Percentiles rank a stretch among this genome's conserved stretches.
These are phyloP conservation scores for Beauveria australis DNA, from an alignment of 2,329 filamentous ascomycete species.

Conservation along the genomic window DNA sequence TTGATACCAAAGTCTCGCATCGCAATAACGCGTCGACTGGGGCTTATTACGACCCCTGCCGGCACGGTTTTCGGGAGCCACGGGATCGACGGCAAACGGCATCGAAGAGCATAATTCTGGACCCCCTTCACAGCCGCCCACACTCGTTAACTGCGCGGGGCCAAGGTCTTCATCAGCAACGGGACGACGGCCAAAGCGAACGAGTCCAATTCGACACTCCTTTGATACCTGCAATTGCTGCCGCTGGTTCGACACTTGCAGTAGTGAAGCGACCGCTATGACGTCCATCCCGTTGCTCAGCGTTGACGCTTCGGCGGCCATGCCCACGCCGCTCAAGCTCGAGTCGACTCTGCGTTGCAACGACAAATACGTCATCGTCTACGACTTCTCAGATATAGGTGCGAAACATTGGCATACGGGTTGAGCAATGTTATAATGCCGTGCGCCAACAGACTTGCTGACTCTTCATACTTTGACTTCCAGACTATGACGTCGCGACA, in stretches of 20 bases:
- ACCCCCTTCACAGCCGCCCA: neutral
- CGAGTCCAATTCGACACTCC: neutral
- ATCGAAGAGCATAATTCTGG: neutral
- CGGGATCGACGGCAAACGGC: slow-evolving; percentile 2
- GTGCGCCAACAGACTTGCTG: neutral
- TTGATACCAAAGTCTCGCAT: neutral
- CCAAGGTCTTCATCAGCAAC: neutral
- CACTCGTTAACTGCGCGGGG: neutral
- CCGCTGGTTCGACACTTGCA: neutral
- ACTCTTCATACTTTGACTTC: neutral
- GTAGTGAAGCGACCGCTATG: neutral
- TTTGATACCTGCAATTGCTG: neutral
- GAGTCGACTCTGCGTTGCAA: slow-evolving; percentile 17
- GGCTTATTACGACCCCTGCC: neutral
- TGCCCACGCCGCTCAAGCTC: neutral
- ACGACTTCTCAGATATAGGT: slow-evolving; percentile 30
- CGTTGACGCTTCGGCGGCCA: neutral
- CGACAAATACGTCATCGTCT: slow-evolving; percentile 33
- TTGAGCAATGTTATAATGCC: neutral
- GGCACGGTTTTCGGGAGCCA: slow-evolving; percentile 4
- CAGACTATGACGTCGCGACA: slow-evolving; percentile 27
- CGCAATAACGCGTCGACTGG: neutral
- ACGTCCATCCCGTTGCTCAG: slow-evolving; percentile 2
- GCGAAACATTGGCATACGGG: slow-evolving; percentile 6
- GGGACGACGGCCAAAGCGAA: neutral